Evolutionary conservation across 116 monocot species (phyloP).

Genomic region (Posidonia oceanica): DNA sequence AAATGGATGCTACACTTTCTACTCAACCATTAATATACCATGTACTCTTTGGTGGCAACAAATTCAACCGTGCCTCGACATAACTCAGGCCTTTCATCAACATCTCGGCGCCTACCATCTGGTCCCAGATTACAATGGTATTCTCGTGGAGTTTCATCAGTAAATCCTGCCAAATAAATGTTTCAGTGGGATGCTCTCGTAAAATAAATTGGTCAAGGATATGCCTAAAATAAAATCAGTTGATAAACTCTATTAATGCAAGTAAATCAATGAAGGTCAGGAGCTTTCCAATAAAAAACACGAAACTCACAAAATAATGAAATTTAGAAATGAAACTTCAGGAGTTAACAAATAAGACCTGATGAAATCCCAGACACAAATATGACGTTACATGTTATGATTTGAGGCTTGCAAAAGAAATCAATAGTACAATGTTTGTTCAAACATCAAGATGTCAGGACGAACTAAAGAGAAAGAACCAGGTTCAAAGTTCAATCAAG

Average conservation of each 20-base stretch:
- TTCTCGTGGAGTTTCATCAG: conserved; percentile 91
- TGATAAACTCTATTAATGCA: not conserved
- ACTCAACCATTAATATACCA: conserved; percentile 30
- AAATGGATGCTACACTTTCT: not conserved
- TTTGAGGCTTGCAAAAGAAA: no score
- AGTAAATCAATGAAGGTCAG: not conserved
- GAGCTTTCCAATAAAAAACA: not conserved
- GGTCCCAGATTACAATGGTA: conserved; percentile 89
- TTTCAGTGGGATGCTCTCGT: no score
- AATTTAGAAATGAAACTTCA: not conserved
- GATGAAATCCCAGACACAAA: not conserved
- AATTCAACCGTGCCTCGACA: conserved; percentile 97
- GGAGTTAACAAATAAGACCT: not conserved
- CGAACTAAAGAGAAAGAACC: no score
- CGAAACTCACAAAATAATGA: not conserved
- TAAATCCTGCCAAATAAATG: conserved; percentile 39
- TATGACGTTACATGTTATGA: no score
- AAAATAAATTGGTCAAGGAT: no score
- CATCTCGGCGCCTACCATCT: conserved; percentile 92
- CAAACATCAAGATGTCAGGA: no score
- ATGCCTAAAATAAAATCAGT: not conserved
- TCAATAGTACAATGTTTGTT: no score
- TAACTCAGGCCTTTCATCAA: conserved; percentile 93
- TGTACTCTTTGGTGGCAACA: conserved; percentile 95
- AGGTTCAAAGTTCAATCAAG: no score